Base-by-base conservation (phyloP, 768 basidiomycete genomes). In the Cystobasidium ongulense region DNA sequence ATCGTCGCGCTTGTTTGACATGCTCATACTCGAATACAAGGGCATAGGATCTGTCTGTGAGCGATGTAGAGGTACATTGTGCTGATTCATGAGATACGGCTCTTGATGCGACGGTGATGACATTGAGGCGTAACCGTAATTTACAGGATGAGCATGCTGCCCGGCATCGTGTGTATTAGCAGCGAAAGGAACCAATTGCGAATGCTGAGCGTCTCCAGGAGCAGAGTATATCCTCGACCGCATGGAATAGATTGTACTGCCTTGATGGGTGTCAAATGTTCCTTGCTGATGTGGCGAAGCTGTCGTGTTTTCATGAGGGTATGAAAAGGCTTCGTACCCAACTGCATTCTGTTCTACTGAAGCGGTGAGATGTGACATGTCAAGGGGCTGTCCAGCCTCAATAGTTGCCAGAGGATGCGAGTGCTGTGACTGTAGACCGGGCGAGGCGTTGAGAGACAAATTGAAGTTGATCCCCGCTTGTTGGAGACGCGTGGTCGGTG, bases 1-100 rank as follows among this genome's bases (percentile, higher is more conserved):
- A 27, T 59, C 21, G 57, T 27, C 57, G 29, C 3, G 5, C 4
- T 17, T 5, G 21, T 59, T 27, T 10, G 17, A 11, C 27, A 31
- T 21, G 21, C 57, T 29, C 33, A 35, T 27, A 27, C 2, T 35
- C 5, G 33, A 31, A 15, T 71, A 52, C 15, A n/a, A 23, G 15
- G 54, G 52, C 54, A 71, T 71, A 4, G 68, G 68, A 18, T 36
- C 68, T 31, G 68, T 71, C 27, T 71, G 68, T 15, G 68, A 36
- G 5, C 68, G 68, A 36, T 57, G 68, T 23, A 71, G 35, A 8
- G 57, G 57, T 27, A 23, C 33, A 17, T 59, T 59, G 21, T 59
- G 54, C 53, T 71, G 8, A 8, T 10, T 25, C 46, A 27, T 21
- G 10, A 11, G 27, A 31, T 57, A 23, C 7, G 10, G 54, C 57